Evolutionary conservation across 352 stramenopile species (phyloP), one percentile per base, ranked within the genome.

Genomic region (Globisporangium parvum): DNA sequence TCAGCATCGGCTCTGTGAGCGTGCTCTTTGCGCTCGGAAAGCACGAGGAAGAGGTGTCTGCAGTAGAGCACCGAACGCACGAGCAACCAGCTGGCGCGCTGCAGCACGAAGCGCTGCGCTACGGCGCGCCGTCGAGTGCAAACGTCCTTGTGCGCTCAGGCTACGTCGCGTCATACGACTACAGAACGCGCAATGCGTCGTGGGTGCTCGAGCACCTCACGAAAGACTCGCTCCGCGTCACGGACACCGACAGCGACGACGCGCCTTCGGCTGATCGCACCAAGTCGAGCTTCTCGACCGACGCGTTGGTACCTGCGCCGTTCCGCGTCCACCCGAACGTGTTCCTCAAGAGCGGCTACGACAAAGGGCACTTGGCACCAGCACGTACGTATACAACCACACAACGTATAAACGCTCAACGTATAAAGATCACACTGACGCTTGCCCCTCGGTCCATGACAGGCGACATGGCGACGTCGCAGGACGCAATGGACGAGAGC

Each of bases 291-390:
- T 98, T 98, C 71, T 69, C 69, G 20, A 79, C 88, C 51, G 91
- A 98, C 64, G 53, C 62, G 10, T 51, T 63, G 21, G 77, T 96
- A 3, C 77, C 80, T 1, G 70, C 84, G 48, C 66, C 67, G 8
- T 97, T 97, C 61, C 84, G 87, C 28, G 91, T 96, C 20, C 77
- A 92, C 18, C 85, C 94, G 42, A 84, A 72, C 39, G 72, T 95
- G 57, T 98, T 96, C 62, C 60, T 79, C 26, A 88, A 96, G 51
- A 96, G 75, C 46, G 95, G 93, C 46, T 98, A 97, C 65, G 95
- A 98, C 75, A 92, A 96, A 46, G 95, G 95, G 24, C 95, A 98
- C 64, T 71, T 98, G 55, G 93, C 91, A 39, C 92, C 94, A 42
- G 93, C 91, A 45, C 68, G 85, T 83, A 71, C 54, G 69, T 62